Base-by-base conservation (phyloP, 345 rosid genomes). In the Dimocarpus longan region DNA sequence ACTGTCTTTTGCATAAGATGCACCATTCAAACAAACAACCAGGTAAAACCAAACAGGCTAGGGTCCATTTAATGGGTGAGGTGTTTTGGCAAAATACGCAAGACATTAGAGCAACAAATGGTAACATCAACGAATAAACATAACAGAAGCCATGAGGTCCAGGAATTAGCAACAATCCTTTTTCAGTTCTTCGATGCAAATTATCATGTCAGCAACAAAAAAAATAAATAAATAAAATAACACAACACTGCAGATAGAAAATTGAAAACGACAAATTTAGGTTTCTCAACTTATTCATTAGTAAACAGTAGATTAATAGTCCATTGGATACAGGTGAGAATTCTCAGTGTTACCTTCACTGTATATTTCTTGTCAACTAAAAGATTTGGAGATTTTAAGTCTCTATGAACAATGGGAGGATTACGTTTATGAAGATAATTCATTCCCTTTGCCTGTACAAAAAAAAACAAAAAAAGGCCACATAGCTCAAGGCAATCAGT, bases 401-500 rank as follows among this genome's bases (percentile, higher is more conserved):
- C 99, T 82, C 99, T 92, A 82, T 97, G 99, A 65, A 97, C 98
- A 67, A 97, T 90, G 16, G 99, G 98, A 78, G 99, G 98, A 70
- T 93, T 94, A 68, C 89, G 93, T 75, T 81, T 91, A 82, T 97
- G 99, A 78, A 97, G 99, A 86, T 97, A 97, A 88, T 97, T 97
- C 99, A 97, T 93, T 79, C 99, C 99, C 86, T 90, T 93, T 57
- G 99, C 99, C 99, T 97, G 93, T 54, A 80, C 64, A 71, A 74
- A 71, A 68, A 59, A 70, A 68, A 67, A 63, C 71, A 73, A 66
- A 59, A 70, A 70, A 66, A 66, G 63, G 80, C 32, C 59, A 39
- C 66, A 82, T 32, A 79, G 80, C 72, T 70, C 39, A 69, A 26
- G 62, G 65, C 48, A 40, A 77, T 39, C 6, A 24, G 70, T n/a